These are phyloP conservation scores for Cornus controversa DNA, from an alignment of 148 eudicot species.

Conservation along the genomic window DNA sequence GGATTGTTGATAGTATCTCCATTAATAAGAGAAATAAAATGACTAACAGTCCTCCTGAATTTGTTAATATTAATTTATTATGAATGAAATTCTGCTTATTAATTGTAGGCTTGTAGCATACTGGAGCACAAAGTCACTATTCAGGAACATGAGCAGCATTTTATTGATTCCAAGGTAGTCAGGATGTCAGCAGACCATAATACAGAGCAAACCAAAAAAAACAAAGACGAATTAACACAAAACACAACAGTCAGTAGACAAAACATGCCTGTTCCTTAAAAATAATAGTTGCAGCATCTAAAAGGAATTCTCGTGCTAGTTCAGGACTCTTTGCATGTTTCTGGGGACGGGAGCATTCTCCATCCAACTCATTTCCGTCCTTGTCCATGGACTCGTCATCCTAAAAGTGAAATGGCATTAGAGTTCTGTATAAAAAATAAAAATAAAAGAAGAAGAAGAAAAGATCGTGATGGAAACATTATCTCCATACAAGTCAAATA, in stretches of 20 bases:
- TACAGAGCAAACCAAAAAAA: background rate
- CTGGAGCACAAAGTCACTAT: background rate
- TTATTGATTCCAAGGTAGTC: background rate
- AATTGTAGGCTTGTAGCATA: background rate
- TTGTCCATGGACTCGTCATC: constrained; percentile 97
- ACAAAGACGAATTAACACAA: background rate
- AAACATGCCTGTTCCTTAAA: constrained; percentile 94
- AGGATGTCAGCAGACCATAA: background rate
- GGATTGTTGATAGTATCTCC: background rate
- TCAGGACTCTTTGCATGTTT: constrained; percentile 99
- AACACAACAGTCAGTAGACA: constrained; percentile 7
- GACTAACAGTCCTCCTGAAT: background rate
- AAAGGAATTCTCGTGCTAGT: constrained; percentile 94
- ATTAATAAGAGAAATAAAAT: background rate
- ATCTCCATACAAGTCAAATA: background rate
- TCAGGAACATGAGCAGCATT: background rate
- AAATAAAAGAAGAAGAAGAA: background rate
- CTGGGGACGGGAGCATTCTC: constrained; percentile 98
- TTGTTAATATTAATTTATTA: too few species aligned
- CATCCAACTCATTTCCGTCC: constrained; percentile 92
- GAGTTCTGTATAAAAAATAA: background rate
- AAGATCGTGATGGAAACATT: background rate
- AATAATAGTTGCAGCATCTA: constrained; percentile 97
- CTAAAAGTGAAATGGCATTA: constrained; percentile 32
- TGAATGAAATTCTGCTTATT: background rate